phyloP scores from a whole-genome alignment of 768 basidiomycete genomes.

The Thelephora ganbajun region DNA sequence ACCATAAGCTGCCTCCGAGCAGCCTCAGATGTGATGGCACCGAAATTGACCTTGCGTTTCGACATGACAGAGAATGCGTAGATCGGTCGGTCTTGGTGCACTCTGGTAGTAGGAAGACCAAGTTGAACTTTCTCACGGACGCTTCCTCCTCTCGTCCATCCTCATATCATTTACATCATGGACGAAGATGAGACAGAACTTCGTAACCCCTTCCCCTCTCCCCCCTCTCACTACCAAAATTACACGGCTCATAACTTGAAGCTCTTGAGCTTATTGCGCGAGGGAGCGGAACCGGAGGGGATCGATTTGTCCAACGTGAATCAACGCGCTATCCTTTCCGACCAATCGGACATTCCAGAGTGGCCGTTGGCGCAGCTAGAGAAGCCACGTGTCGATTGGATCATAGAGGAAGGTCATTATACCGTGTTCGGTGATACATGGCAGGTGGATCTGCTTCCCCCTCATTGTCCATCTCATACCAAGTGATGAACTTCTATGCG shows the following conservation, averaged over 20 bases:
- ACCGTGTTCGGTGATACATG: constrained; percentile 79
- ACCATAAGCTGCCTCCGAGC: constrained; percentile 80
- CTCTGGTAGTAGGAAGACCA: not conserved
- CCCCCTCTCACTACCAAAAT: constrained; percentile 70
- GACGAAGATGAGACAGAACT: constrained; percentile 66
- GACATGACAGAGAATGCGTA: constrained; percentile 35
- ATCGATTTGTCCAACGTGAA: constrained; percentile 24
- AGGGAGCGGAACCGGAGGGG: constrained; percentile 28
- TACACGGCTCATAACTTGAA: constrained; percentile 65
- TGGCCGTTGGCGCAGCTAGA: constrained; percentile 68
- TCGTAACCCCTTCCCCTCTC: constrained; percentile 81
- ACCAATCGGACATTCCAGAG: constrained; percentile 62
- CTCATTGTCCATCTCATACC: not conserved
- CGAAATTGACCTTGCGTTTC: constrained; percentile 64
- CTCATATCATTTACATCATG: constrained; percentile 20
- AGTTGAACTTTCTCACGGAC: not conserved
- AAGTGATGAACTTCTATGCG: not conserved
- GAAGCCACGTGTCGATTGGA: constrained; percentile 85
- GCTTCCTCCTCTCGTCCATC: not conserved
- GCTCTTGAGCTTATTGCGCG: constrained; percentile 46
- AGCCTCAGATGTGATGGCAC: constrained; percentile 63
- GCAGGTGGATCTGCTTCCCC: constrained; percentile 45
- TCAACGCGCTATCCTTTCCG: constrained; percentile 52
- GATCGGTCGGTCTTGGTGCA: not conserved
- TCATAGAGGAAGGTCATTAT: constrained; percentile 73